Conservation (phyloP, 805 yeast genomes). For the Spencermartinsiella europaea region DNA sequence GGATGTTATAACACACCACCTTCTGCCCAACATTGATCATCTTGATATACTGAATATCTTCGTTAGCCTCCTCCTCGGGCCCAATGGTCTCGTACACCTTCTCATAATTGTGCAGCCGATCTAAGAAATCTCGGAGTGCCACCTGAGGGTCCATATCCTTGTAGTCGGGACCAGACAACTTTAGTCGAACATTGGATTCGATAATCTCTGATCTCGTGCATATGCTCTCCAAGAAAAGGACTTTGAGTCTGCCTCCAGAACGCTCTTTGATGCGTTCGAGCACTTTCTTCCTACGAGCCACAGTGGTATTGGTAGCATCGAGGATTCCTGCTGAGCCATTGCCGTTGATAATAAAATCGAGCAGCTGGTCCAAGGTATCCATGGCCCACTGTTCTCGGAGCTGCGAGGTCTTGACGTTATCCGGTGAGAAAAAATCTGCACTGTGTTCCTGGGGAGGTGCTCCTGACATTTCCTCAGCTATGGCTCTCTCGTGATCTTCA, state of each 20-base stretch:
- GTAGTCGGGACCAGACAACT: slow-evolving; percentile 91
- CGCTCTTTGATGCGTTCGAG: slow-evolving; percentile 39
- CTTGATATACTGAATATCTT: slow-evolving; percentile 76
- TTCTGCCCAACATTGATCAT: slow-evolving; percentile 96
- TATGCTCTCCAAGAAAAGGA: slow-evolving; percentile 77
- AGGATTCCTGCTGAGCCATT: slow-evolving; percentile 89
- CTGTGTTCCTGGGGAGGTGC: slow-evolving; percentile 41
- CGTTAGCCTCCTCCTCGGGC: slow-evolving; percentile 59
- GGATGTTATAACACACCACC: slow-evolving; percentile 85
- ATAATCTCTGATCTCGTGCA: slow-evolving; percentile 77
- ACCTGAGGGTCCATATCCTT: slow-evolving; percentile 72
- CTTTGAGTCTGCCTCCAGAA: slow-evolving; percentile 50
- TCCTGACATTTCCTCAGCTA: not conserved
- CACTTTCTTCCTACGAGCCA: slow-evolving; percentile 61
- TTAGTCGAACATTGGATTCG: slow-evolving; percentile 77
- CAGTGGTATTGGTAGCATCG: slow-evolving; percentile 89
- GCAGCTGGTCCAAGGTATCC: slow-evolving; percentile 74
- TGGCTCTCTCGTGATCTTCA: slow-evolving; percentile 1
- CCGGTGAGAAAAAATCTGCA: slow-evolving; percentile 84
- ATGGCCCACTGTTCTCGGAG: slow-evolving; percentile 93
- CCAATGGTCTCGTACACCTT: slow-evolving; percentile 87
- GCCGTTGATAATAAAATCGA: slow-evolving; percentile 74
- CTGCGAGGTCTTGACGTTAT: slow-evolving; percentile 55
- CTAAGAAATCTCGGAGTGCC: slow-evolving; percentile 78
- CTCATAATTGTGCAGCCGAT: slow-evolving; percentile 76